Conservation (phyloP, 1,139 yeast species). For the Citeromyces hawaiiensis region DNA sequence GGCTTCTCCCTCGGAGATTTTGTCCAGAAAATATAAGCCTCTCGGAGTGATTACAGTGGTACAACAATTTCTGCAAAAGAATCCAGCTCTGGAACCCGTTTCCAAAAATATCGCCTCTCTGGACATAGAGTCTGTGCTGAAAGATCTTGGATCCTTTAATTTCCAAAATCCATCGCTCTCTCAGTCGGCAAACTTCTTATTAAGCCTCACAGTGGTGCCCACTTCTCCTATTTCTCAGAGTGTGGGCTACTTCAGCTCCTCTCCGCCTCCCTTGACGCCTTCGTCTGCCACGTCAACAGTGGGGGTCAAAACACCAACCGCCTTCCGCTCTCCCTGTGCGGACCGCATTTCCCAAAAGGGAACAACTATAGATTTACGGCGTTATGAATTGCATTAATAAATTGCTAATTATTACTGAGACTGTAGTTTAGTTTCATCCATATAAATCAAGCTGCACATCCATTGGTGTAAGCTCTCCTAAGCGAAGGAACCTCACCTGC, state of each 20-base stretch:
- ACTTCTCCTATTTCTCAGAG: not conserved
- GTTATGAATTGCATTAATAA: slow-evolving; percentile 1
- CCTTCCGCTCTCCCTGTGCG: not conserved
- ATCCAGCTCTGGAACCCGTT: not conserved
- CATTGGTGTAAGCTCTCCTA: too few species aligned
- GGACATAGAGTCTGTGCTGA: slow-evolving; percentile 1
- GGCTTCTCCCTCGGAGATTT: slow-evolving; percentile 37
- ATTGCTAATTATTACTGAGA: not conserved
- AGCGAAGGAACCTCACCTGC: not conserved
- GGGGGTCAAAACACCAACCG: slow-evolving; percentile 1
- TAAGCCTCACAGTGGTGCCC: slow-evolving; percentile 2
- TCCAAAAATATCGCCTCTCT: not conserved
- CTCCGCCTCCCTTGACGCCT: slow-evolving; percentile 8
- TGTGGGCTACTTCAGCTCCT: slow-evolving; percentile 3
- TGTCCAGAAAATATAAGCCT: slow-evolving; percentile 36
- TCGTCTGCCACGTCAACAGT: slow-evolving; percentile 5
- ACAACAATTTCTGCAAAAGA: slow-evolving; percentile 11
- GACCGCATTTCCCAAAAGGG: not conserved
- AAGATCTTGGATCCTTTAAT: not conserved
- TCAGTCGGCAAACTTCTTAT: slow-evolving; percentile 5
- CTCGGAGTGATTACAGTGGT: slow-evolving; percentile 19
- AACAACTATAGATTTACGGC: not conserved
- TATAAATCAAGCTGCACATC: too few species aligned
- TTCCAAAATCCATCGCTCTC: slow-evolving; percentile 1
- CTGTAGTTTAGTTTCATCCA: not conserved